A percentile compares a stretch with the other conserved stretches of the same genome.
phyloP scores from a whole-genome alignment of 441 rosid genomes.

The Pelargonium cotyledonis region DNA sequence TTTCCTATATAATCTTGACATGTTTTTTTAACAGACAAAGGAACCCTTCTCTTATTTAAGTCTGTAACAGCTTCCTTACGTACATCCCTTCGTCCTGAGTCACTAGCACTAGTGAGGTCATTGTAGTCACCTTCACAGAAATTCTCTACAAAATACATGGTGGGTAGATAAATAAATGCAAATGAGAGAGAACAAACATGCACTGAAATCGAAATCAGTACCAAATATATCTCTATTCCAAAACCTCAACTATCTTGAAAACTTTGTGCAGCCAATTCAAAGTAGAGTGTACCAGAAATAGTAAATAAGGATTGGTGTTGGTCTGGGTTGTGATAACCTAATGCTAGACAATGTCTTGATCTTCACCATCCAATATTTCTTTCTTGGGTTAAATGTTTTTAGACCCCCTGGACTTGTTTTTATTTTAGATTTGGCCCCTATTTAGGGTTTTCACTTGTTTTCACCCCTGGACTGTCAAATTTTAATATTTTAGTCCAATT shows the following conservation, averaged over 20 bases:
- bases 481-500: no score
- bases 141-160: slow-evolving; percentile 45
- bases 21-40: slow-evolving; percentile 43
- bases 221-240: background rate
- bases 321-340: background rate
- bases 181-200: slow-evolving; percentile 2
- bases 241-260: background rate
- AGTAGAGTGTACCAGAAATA: no score
- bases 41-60: slow-evolving; percentile 43
- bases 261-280: background rate
- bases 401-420: no score
- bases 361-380: background rate
- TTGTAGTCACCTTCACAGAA: slow-evolving; percentile 48
- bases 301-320: background rate
- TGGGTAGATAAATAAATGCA: slow-evolving; percentile 10
- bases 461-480: no score
- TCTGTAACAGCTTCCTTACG: slow-evolving; percentile 40
- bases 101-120: slow-evolving; percentile 48
- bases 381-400: no score
- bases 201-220: background rate
- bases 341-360: background rate
- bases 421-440: no score
- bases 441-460: no score
- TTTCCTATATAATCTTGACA: slow-evolving; percentile 36
- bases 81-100: slow-evolving; percentile 41